Evolutionary conservation across 75 land plant genomes (phyloP).

Genomic region (Adiantum capillusveneris): DNA sequence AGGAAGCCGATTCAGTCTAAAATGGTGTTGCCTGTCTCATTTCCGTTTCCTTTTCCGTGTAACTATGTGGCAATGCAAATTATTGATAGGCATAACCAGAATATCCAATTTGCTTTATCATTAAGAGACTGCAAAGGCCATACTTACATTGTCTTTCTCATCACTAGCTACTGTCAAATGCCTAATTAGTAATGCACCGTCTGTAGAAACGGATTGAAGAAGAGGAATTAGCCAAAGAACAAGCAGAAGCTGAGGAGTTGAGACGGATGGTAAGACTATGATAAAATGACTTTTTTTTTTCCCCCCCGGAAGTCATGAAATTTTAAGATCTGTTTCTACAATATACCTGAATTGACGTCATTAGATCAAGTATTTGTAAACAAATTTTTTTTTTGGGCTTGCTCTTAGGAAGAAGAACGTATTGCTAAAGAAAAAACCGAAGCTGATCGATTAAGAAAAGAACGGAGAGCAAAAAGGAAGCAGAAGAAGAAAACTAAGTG

Average conservation of each 20-base stretch:
- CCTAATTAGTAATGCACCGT: neutral
- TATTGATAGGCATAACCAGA: too few relatives aligned
- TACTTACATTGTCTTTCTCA: too few relatives aligned
- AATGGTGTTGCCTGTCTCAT: too few relatives aligned
- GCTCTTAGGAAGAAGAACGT: conserved; percentile 9
- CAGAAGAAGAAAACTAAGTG: conserved; percentile 1
- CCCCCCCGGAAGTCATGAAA: too few relatives aligned
- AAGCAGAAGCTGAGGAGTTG: conserved; percentile 12
- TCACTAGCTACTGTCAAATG: too few relatives aligned
- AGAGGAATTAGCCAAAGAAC: conserved; percentile 15
- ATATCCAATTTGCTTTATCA: too few relatives aligned
- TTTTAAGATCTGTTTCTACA: too few relatives aligned
- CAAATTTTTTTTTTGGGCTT: neutral
- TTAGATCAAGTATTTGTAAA: neutral
- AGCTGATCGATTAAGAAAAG: conserved; percentile 4
- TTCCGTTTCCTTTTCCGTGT: too few relatives aligned
- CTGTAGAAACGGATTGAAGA: conserved; percentile 17
- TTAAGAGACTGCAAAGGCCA: too few relatives aligned
- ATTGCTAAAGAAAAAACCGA: conserved; percentile 4
- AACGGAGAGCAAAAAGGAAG: conserved; percentile 1
- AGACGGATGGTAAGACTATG: conserved; percentile 1
- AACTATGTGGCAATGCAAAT: too few relatives aligned
- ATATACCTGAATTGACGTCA: too few relatives aligned
- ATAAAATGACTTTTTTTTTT: neutral
- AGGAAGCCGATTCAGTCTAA: too few relatives aligned